Base-by-base conservation (phyloP, 768 basidiomycete species). In the Cubamyces lactineus region DNA sequence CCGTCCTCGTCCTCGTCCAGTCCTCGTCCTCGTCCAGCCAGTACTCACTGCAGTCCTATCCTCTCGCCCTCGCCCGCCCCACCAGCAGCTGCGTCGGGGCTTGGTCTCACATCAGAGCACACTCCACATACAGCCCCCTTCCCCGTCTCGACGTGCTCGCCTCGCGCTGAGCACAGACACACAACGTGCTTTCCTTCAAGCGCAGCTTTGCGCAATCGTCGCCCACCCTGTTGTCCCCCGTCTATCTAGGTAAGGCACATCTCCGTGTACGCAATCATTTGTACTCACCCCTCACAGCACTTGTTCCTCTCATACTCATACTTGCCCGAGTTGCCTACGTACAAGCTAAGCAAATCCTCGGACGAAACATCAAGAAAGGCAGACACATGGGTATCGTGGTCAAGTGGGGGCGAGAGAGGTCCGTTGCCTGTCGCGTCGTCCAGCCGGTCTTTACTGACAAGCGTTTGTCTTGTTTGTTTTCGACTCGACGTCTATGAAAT, bases 321-420 rank as follows among this genome's bases (percentile, higher is more conserved):
- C 69, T 76, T 51, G 70, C 74, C 38, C 63, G 64, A 49, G 59
- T 71, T 19, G 53, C 63, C 15, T 71, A 69, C 66, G 58, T 71
- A 42, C 72, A 70, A 42, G 61, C 65, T 28, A 70, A 65, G 48
- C 68, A 65, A 42, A 52, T 72, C 62, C 47, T 67, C 48, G 62
- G 49, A 40, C 53, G 38, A 38, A 26, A 13, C 30, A 43, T 39
- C 24, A 64, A 51, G 41, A 54, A 58, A 28, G 24, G 53, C 40
- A 57, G 65, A 60, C 59, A 59, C 61, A 73, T 75, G 71, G 79
- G 76, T 73, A 69, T 81, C 34, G 70, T 72, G 63, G 78, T 83
- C 59, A 84, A 83, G 70, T 83, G 82, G 82, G 80, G 73, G 19
- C 75, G 78, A 53, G 82, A 83, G 64, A 74, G 77, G 72, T 79